phyloP scores from a whole-genome alignment of 169 alveolate genomes.

The Eimeria necatrix region DNA sequence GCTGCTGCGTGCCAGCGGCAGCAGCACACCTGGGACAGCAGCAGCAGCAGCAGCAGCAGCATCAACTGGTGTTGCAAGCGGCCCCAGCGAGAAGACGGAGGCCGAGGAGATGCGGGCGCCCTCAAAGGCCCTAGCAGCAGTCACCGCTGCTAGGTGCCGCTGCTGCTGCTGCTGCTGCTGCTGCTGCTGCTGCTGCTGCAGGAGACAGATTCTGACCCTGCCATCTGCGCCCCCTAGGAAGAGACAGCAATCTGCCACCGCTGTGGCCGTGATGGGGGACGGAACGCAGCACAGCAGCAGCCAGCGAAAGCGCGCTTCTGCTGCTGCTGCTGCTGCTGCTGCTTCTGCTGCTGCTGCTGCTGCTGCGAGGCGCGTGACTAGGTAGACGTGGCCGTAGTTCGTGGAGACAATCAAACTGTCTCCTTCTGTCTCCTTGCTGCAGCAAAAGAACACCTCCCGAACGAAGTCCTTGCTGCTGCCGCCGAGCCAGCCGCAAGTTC shows the following conservation, averaged over 20 bases:
- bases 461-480: slow-evolving; percentile 58
- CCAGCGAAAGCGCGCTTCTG: slow-evolving; percentile 24
- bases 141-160: not conserved
- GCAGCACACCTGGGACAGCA: not conserved
- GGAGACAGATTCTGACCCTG: slow-evolving; percentile 26
- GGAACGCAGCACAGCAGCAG: slow-evolving; percentile 44
- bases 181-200: not conserved
- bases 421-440: slow-evolving; percentile 42
- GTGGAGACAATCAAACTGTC: slow-evolving; percentile 28
- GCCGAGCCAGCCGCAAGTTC: slow-evolving; percentile 25
- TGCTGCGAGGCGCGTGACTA: slow-evolving; percentile 10
- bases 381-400: slow-evolving; percentile 52
- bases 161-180: not conserved
- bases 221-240: slow-evolving; percentile 56
- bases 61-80: not conserved
- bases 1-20: slow-evolving; percentile 29
- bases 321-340: slow-evolving; percentile 17
- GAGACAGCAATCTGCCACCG: slow-evolving; percentile 9
- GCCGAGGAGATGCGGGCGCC: not conserved
- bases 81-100: slow-evolving; percentile 13
- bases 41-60: slow-evolving; percentile 20
- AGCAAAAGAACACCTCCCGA: slow-evolving; percentile 30
- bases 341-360: slow-evolving; percentile 28
- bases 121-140: slow-evolving; percentile 16
- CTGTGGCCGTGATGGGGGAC: slow-evolving; percentile 37